These are phyloP conservation scores for Akanthomyces lecanii DNA, from an alignment of 2,329 filamentous ascomycete species.

Conservation along the genomic window DNA sequence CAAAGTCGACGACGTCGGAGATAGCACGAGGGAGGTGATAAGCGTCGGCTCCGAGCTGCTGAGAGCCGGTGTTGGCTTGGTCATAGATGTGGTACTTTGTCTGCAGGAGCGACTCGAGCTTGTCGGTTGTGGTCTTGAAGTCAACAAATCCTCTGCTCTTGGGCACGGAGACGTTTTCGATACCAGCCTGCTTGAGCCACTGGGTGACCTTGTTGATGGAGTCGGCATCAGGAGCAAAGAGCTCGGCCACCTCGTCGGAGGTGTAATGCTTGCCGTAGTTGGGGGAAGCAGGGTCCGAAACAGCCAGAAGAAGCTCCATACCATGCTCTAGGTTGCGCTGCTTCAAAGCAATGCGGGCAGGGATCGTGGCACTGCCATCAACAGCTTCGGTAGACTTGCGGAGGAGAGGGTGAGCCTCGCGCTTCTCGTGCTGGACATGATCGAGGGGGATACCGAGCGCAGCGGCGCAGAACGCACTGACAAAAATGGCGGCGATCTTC, in stretches of 20 bases:
- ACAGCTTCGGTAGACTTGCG: not conserved
- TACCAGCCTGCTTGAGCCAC: slow-evolving; percentile 51
- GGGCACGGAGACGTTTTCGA: slow-evolving; percentile 46
- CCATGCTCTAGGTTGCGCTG: slow-evolving; percentile 13
- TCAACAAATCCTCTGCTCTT: slow-evolving; percentile 43
- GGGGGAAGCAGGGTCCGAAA: slow-evolving; percentile 7
- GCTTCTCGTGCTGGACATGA: slow-evolving; percentile 13
- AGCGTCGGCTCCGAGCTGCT: slow-evolving; percentile 33
- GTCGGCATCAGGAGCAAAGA: slow-evolving; percentile 26
- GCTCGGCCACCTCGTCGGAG: not conserved
- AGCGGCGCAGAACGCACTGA: slow-evolving; percentile 7
- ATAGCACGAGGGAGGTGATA: slow-evolving; percentile 36
- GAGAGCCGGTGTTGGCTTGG: slow-evolving; percentile 31
- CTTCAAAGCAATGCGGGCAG: slow-evolving; percentile 12
- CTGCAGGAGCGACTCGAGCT: slow-evolving; percentile 46
- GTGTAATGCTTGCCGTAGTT: slow-evolving; percentile 15
- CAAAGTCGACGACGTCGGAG: slow-evolving; percentile 35
- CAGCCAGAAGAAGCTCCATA: slow-evolving; percentile 8
- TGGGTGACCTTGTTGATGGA: slow-evolving; percentile 45
- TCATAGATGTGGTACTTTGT: slow-evolving; percentile 49
- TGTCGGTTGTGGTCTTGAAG: slow-evolving; percentile 16
- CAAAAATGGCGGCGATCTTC: slow-evolving; percentile 9
- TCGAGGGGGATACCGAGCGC: slow-evolving; percentile 4
- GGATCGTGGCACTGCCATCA: not conserved
- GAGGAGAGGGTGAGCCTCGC: not conserved